phyloP scores from a whole-genome alignment of 2,329 filamentous ascomycete genomes.

The Sphaerulina populicola region DNA sequence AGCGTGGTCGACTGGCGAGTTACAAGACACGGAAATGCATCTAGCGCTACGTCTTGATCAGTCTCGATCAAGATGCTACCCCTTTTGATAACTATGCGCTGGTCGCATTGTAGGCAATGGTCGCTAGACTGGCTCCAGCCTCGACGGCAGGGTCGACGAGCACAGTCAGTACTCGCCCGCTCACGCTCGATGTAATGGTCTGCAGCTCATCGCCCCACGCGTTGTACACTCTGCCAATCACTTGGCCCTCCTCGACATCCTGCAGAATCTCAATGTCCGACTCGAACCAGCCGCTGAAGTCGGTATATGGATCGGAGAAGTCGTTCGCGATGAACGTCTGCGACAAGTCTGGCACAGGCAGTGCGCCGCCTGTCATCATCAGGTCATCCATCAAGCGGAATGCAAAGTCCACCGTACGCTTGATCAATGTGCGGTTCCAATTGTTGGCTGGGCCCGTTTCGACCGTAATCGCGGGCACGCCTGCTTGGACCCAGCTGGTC shows the following conservation, averaged over 20 bases:
- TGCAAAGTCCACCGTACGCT: slow-evolving; percentile 30
- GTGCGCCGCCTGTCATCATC: slow-evolving; percentile 16
- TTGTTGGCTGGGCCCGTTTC: slow-evolving; percentile 35
- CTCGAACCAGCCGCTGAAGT: slow-evolving; percentile 27
- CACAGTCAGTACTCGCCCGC: slow-evolving; percentile 32
- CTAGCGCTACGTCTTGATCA: no score
- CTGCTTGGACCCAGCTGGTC: slow-evolving; percentile 33
- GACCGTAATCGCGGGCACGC: slow-evolving; percentile 34
- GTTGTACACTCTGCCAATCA: slow-evolving; percentile 32
- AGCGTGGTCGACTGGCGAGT: no score
- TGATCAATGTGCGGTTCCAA: slow-evolving; percentile 34
- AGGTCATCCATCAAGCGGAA: slow-evolving; percentile 28
- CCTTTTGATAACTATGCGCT: not conserved
- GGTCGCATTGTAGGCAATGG: slow-evolving; percentile 35
- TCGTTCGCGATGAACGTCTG: slow-evolving; percentile 28
- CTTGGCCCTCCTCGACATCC: slow-evolving; percentile 33
- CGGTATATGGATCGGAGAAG: slow-evolving; percentile 29
- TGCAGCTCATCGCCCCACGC: slow-evolving; percentile 35
- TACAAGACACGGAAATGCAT: no score
- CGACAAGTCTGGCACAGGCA: slow-evolving; percentile 9
- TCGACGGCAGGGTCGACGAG: slow-evolving; percentile 33
- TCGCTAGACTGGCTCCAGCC: slow-evolving; percentile 30
- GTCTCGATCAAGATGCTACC: no score
- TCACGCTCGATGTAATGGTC: slow-evolving; percentile 29
- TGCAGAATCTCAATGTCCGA: slow-evolving; percentile 30